These are phyloP conservation scores for Myriosclerotinia curreyana DNA, from an alignment of 2,329 filamentous ascomycete genomes.

Conservation along the genomic window DNA sequence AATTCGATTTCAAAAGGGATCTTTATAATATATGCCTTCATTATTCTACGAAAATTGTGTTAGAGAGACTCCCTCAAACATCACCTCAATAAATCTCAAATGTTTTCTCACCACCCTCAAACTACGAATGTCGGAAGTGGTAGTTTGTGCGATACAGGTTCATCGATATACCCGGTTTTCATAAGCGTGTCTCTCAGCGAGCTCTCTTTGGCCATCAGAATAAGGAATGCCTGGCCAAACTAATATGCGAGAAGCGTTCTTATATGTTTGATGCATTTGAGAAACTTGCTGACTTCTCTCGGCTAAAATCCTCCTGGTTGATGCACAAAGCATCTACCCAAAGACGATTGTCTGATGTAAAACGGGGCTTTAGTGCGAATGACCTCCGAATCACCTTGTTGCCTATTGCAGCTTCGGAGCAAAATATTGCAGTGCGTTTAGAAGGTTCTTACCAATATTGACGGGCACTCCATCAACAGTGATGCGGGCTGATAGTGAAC, in stretches of 20 bases:
- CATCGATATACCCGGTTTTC: not conserved
- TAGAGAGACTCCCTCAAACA: too few species aligned
- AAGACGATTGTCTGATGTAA: not conserved
- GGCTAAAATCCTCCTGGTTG: not conserved
- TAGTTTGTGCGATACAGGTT: not conserved
- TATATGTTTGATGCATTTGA: not conserved
- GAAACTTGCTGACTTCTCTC: slow-evolving; percentile 2
- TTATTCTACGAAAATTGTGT: too few species aligned
- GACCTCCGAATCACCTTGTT: not conserved
- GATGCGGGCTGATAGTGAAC: not conserved
- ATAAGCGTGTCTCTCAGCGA: not conserved
- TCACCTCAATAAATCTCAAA: not conserved
- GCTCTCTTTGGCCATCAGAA: not conserved
- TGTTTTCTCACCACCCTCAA: not conserved
- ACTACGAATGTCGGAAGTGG: not conserved
- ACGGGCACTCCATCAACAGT: not conserved
- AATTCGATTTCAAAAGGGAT: too few species aligned
- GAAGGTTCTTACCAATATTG: not conserved
- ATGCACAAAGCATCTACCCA: not conserved
- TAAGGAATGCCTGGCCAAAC: not conserved
- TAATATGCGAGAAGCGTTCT: not conserved
- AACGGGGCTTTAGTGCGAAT: not conserved
- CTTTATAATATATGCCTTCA: too few species aligned
- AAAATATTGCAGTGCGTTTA: not conserved
- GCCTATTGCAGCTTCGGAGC: not conserved